These are phyloP conservation scores for Sugiyamaella japonica DNA, from an alignment of 1,139 yeast genomes.

Conservation along the genomic window DNA sequence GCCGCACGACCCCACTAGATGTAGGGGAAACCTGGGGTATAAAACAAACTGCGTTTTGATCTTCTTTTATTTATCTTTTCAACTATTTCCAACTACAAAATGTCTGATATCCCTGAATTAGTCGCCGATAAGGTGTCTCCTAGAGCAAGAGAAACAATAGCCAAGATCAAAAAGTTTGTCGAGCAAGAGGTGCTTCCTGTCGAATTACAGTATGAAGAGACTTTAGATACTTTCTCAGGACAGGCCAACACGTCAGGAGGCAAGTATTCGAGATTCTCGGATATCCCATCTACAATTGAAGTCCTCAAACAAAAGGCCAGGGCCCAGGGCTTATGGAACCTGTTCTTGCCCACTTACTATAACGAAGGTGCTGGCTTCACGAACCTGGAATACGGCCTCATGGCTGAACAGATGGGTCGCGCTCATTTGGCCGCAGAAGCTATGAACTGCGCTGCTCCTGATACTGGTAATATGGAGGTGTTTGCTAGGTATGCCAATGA, in stretches of 20 bases:
- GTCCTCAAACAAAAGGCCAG: constrained; percentile 57
- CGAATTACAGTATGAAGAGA: constrained; percentile 48
- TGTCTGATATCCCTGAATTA: constrained; percentile 42
- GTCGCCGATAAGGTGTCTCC: constrained; percentile 48
- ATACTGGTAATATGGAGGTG: constrained; percentile 76
- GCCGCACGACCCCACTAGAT: constrained; percentile 1
- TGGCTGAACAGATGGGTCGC: constrained; percentile 69
- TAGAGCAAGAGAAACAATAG: constrained; percentile 54
- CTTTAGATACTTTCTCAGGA: constrained; percentile 46
- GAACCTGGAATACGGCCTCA: constrained; percentile 66
- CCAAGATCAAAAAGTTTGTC: constrained; percentile 54
- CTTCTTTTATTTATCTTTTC: no score
- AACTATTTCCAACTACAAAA: constrained; percentile 3
- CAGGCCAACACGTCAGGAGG: constrained; percentile 35
- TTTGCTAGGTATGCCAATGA: constrained; percentile 59
- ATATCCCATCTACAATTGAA: constrained; percentile 54
- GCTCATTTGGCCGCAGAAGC: constrained; percentile 60
- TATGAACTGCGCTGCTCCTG: constrained; percentile 67
- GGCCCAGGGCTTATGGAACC: constrained; percentile 62
- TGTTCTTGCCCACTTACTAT: constrained; percentile 59
- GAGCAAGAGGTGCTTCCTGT: constrained; percentile 63
- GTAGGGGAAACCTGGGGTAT: constrained; percentile 3
- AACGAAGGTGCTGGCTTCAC: constrained; percentile 64
- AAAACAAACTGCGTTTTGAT: not conserved
- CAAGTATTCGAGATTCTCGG: constrained; percentile 42